A percentile compares a stretch with the other conserved stretches of the same genome.
These are phyloP conservation scores for Plasmodium falciparum DNA, from an alignment of 169 alveolate species.

Conservation along the genomic window DNA sequence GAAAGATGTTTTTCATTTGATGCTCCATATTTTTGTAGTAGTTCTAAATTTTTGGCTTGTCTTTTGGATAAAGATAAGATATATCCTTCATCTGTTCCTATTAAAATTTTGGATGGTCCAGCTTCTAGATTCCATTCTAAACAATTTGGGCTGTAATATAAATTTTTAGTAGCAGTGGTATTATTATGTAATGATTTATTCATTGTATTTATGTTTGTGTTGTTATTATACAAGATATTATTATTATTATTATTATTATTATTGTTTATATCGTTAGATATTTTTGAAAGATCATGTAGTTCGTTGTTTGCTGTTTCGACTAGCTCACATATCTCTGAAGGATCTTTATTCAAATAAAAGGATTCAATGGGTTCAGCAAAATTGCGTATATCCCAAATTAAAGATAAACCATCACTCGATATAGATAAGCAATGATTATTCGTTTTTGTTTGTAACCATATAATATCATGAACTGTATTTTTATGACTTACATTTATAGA, in stretches of 20 bases:
- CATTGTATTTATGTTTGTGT: background rate
- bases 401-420: constrained; percentile 67
- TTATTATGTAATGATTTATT: background rate
- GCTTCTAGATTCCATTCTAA: constrained; percentile 73
- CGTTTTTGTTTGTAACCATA: constrained; percentile 72
- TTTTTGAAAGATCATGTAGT: background rate
- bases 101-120: constrained; percentile 70
- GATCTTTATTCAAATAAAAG: constrained; percentile 41
- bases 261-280: background rate
- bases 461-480: constrained; percentile 49
- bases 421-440: constrained; percentile 57
- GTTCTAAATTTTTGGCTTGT: constrained; percentile 53
- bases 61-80: constrained; percentile 65
- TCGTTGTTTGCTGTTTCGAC: constrained; percentile 30
- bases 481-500: constrained; percentile 57
- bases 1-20: constrained; percentile 70
- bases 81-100: constrained; percentile 75
- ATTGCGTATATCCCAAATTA: constrained; percentile 68
- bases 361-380: constrained; percentile 48
- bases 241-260: background rate
- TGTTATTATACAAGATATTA: background rate
- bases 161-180: background rate
- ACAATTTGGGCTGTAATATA: constrained; percentile 59
- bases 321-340: constrained; percentile 21
- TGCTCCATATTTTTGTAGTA: constrained; percentile 67